Percentiles rank a stretch among this genome's conserved stretches.
phyloP scores from a whole-genome alignment of 2,329 filamentous ascomycete species.

The Pseudodiploospora longispora region DNA sequence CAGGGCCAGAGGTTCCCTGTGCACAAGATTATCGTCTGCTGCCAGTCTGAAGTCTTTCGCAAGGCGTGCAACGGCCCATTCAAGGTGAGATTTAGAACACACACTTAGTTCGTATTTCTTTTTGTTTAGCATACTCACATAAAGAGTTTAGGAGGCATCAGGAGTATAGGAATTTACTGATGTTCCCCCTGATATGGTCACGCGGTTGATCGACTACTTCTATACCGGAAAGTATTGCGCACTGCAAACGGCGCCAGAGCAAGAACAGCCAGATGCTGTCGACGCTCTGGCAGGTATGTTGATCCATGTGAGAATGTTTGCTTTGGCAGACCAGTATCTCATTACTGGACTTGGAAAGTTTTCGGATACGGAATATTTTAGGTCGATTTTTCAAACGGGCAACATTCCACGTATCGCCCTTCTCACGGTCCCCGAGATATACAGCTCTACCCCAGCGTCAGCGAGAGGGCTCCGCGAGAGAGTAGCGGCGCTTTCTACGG shows the following conservation, averaged over 20 bases:
- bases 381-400: neutral
- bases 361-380: neutral
- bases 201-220: conserved; percentile 2
- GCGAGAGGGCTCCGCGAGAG: neutral
- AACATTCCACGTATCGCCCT: neutral
- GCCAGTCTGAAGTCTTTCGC: conserved; percentile 3
- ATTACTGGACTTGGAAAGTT: neutral
- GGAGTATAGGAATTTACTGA: neutral
- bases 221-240: conserved; percentile 1
- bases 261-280: too few species aligned
- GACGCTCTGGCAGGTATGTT: neutral
- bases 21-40: conserved; percentile 3
- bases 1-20: neutral
- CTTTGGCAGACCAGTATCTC: neutral
- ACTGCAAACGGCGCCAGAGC: too few species aligned
- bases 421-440: neutral
- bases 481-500: neutral
- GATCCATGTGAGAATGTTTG: neutral
- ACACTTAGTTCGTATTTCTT: neutral
- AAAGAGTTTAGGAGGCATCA: neutral
- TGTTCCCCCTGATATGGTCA: neutral
- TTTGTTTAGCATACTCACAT: neutral
- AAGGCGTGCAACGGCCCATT: neutral
- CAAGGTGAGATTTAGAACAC: neutral
- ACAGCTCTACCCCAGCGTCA: neutral